Evolutionary conservation across 805 yeast species (phyloP).

Genomic region (Candida lessepsii): DNA sequence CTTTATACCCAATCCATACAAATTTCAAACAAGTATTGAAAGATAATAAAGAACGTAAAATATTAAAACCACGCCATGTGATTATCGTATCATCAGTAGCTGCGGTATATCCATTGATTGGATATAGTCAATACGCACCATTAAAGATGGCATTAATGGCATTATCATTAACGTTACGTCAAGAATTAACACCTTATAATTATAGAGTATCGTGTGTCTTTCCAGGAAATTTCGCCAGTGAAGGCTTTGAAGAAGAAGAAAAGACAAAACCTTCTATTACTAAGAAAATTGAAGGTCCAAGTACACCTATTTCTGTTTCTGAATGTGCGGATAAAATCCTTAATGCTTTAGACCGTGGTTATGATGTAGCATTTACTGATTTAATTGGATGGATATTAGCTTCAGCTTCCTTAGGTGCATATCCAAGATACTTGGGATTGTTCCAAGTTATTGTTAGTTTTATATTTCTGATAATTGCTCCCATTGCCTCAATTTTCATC

Average conservation of each 20-base stretch:
- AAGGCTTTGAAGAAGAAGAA: constrained; percentile 82
- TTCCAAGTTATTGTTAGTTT: constrained; percentile 41
- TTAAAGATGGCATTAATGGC: constrained; percentile 79
- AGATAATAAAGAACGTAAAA: constrained; percentile 6
- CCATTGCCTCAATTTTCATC: constrained; percentile 54
- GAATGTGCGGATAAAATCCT: constrained; percentile 64
- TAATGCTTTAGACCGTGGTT: constrained; percentile 57
- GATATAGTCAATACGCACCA: constrained; percentile 90
- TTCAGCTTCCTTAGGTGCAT: constrained; percentile 62
- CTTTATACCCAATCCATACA: constrained; percentile 69
- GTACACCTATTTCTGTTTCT: constrained; percentile 64
- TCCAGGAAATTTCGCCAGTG: constrained; percentile 89
- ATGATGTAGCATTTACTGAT: constrained; percentile 78
- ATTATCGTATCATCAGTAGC: constrained; percentile 68
- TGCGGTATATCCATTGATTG: constrained; percentile 85
- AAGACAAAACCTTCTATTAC: constrained; percentile 84
- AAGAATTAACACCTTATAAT: constrained; percentile 69
- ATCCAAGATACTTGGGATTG: constrained; percentile 62
- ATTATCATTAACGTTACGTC: constrained; percentile 73
- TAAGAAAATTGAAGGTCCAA: constrained; percentile 78
- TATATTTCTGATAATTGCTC: constrained; percentile 42
- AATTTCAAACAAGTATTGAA: constrained; percentile 43
- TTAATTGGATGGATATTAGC: constrained; percentile 79
- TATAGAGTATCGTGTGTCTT: constrained; percentile 70
- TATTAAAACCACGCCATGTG: constrained; percentile 52